These are phyloP conservation scores for Nadsonia commutata DNA, from an alignment of 1,139 yeast genomes.

Conservation along the genomic window DNA sequence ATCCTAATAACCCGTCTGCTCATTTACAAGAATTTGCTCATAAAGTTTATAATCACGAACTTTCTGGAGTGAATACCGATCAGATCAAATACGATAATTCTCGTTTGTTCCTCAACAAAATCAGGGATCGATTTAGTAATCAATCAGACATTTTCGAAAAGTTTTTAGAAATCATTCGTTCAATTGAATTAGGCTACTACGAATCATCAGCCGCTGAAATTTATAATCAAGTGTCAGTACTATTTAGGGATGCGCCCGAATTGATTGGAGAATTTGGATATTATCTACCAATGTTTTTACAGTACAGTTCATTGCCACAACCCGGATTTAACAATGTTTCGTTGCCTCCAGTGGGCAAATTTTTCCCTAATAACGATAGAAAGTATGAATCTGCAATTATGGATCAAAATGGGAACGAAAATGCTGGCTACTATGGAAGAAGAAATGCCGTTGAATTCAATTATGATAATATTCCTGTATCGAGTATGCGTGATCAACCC, in stretches of 20 bases:
- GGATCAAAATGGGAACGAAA: slow-evolving; percentile 1
- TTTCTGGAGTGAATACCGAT: slow-evolving; percentile 31
- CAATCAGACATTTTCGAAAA: slow-evolving; percentile 95
- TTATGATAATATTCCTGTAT: not conserved
- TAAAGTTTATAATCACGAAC: not conserved
- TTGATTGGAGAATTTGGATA: slow-evolving; percentile 87
- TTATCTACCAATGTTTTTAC: slow-evolving; percentile 91
- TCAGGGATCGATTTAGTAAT: slow-evolving; percentile 81
- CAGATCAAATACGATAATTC: slow-evolving; percentile 97
- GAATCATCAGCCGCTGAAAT: slow-evolving; percentile 49
- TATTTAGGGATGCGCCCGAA: slow-evolving; percentile 90
- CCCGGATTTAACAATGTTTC: slow-evolving; percentile 15
- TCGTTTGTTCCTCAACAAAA: slow-evolving; percentile 86
- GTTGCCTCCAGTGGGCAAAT: slow-evolving; percentile 91
- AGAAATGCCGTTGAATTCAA: not conserved
- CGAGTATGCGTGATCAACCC: not conserved
- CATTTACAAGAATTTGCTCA: not conserved
- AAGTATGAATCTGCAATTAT: slow-evolving; percentile 2
- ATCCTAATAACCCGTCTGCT: slow-evolving; percentile 11
- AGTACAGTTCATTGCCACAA: slow-evolving; percentile 36
- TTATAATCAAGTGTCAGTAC: slow-evolving; percentile 76
- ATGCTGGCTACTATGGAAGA: not conserved
- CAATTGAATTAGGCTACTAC: slow-evolving; percentile 19
- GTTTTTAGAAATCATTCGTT: slow-evolving; percentile 85
- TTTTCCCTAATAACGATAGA: slow-evolving; percentile 50